phyloP scores from a whole-genome alignment of 1,284 basidiomycete species.

The Leccinum subrobustum region DNA sequence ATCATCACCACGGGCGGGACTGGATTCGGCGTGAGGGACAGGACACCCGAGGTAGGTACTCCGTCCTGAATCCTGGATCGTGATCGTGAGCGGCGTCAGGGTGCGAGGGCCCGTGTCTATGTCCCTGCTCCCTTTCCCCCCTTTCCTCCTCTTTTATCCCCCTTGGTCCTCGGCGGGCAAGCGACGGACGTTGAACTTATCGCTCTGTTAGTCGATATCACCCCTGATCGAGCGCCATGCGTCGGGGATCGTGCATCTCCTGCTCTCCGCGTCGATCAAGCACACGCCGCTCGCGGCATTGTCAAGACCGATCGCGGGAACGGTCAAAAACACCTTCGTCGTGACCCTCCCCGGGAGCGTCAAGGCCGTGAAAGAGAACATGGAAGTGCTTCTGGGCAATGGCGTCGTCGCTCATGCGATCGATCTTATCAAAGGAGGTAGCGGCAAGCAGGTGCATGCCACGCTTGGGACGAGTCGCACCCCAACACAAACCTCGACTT shows the following conservation, averaged over 20 bases:
- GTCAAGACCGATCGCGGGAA: slow-evolving; percentile 79
- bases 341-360: slow-evolving; percentile 82
- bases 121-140: background rate
- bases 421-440: slow-evolving; percentile 71
- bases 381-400: slow-evolving; percentile 58
- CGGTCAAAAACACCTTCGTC: slow-evolving; percentile 63
- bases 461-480: slow-evolving; percentile 35
- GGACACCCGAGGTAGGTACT: slow-evolving; percentile 73
- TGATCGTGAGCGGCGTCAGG: background rate
- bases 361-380: slow-evolving; percentile 80
- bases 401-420: slow-evolving; percentile 70
- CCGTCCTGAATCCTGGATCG: background rate
- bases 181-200: background rate
- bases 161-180: background rate
- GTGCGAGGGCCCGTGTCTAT: background rate
- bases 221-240: slow-evolving; percentile 74
- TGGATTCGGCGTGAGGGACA: slow-evolving; percentile 77
- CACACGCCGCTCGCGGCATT: slow-evolving; percentile 81
- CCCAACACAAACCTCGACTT: slow-evolving; percentile 5
- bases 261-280: slow-evolving; percentile 65
- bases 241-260: slow-evolving; percentile 75
- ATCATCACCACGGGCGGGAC: slow-evolving; percentile 86
- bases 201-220: slow-evolving; percentile 54
- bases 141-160: background rate
- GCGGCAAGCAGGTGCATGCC: slow-evolving; percentile 60